Percentiles rank a stretch among this genome's conserved stretches.
phyloP scores from a whole-genome alignment of 1,139 yeast species.

The Blastobotrys apis region DNA sequence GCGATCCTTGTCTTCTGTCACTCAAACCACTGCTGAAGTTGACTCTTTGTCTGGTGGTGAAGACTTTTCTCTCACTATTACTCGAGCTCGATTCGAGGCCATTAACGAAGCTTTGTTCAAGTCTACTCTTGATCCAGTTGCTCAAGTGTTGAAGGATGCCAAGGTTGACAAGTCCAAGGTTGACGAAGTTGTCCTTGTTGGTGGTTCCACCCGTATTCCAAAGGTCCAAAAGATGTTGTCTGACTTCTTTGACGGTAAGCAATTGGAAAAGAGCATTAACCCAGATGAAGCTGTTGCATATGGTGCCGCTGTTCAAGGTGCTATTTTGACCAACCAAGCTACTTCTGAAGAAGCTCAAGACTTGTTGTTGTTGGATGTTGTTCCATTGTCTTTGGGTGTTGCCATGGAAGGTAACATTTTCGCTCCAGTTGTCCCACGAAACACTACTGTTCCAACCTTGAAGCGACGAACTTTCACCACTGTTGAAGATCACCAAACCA shows the following conservation, averaged over 20 bases:
- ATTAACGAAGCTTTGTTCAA: conserved; percentile 80
- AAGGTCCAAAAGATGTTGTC: conserved; percentile 83
- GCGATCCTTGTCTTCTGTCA: conserved; percentile 82
- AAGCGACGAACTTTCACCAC: conserved; percentile 99
- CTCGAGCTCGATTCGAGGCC: conserved; percentile 92
- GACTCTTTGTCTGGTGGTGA: conserved; percentile 78
- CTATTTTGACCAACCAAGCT: conserved; percentile 96
- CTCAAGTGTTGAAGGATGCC: conserved; percentile 79
- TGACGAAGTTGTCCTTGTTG: conserved; percentile 82
- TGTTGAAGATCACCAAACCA: conserved; percentile 98
- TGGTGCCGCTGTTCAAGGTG: conserved; percentile 99
- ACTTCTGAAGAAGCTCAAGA: conserved; percentile 97
- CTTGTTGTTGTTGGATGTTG: conserved; percentile 94
- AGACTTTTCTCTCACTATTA: conserved; percentile 74
- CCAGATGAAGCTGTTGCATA: conserved; percentile 98
- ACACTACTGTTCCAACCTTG: conserved; percentile 99
- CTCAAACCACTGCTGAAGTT: conserved; percentile 82
- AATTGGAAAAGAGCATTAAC: conserved; percentile 82
- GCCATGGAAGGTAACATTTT: conserved; percentile 99
- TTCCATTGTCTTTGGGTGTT: conserved; percentile 98
- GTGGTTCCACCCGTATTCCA: conserved; percentile 95
- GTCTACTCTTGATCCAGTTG: conserved; percentile 81
- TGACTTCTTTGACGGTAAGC: conserved; percentile 87
- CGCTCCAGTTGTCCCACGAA: conserved; percentile 99
- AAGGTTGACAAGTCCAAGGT: conserved; percentile 73